These are phyloP conservation scores for Endoconidiophora polonica DNA, from an alignment of 2,329 filamentous ascomycete species.

Conservation along the genomic window DNA sequence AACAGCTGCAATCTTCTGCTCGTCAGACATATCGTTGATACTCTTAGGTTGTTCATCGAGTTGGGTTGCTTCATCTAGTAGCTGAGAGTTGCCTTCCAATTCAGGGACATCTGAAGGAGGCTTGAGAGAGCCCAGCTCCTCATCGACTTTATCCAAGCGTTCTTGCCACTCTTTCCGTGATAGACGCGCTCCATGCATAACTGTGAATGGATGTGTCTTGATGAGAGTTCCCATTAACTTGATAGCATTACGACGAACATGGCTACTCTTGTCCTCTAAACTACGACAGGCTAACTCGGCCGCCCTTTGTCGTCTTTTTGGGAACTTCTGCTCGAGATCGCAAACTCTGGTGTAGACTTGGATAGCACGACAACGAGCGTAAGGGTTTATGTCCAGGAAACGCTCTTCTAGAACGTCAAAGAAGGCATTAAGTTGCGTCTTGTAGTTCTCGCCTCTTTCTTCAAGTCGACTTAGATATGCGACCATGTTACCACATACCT, in stretches of 20 bases:
- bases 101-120: conserved; percentile 60
- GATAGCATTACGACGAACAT: conserved; percentile 87
- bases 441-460: conserved; percentile 81
- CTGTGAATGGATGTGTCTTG: conserved; percentile 84
- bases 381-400: conserved; percentile 92
- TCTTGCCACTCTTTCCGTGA: conserved; percentile 72
- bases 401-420: conserved; percentile 94
- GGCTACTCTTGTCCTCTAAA: conserved; percentile 94
- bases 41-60: conserved; percentile 43
- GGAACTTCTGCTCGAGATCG: conserved; percentile 89
- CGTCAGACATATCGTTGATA: conserved; percentile 72
- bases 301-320: conserved; percentile 74
- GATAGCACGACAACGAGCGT: conserved; percentile 78
- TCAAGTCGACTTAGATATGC: conserved; percentile 79
- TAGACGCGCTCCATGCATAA: conserved; percentile 78
- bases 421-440: conserved; percentile 88
- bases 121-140: conserved; percentile 64
- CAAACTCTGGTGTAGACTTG: conserved; percentile 88
- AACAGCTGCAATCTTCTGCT: conserved; percentile 55
- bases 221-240: conserved; percentile 79
- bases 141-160: conserved; percentile 66
- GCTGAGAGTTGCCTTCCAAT: conserved; percentile 54
- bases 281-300: conserved; percentile 78
- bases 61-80: conserved; percentile 81
- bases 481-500: conserved; percentile 93